Base-by-base conservation (phyloP, 768 basidiomycete species). In the Lactarius trivialis region DNA sequence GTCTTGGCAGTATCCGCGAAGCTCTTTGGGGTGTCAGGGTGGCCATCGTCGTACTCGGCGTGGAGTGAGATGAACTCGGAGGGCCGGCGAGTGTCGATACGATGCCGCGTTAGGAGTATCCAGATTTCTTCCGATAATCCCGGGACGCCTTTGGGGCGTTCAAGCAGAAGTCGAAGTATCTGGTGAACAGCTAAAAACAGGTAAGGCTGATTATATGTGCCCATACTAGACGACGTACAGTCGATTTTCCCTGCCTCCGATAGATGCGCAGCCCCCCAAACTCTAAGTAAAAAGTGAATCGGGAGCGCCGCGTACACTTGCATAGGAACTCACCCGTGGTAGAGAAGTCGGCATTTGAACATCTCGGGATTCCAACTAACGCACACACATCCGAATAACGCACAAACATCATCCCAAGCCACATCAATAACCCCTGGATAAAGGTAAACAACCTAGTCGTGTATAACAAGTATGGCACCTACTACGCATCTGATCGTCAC, bases 301-400 rank as follows among this genome's bases (percentile, higher is more conserved):
- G 11, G 17, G n/a, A 43, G 30, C 3, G n/a, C 43, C 30, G 17
- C n/a, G n/a, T n/a, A 34, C 51, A 2, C 26, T 4, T 49, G 17
- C 17, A 41, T 19, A 34, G 36, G 56, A 0, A 71, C 81, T 52
- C 60, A 89, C 93, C 88, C 87, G 62, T 96, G 92, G 64, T 91
- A 82, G 17, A 68, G 74, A 28, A 83, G 66, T 2, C 65, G 64
- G 32, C 78, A 73, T 3, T 75, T 65, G 74, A 91, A 89, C 2
- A 82, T 75, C 0, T 54, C 66, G 0, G 93, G 91, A 71, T 93
- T 80, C 96, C 96, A 98, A 70, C 89, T 96, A 37, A 90, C 71
- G 73, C 93, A 93, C 41, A 96, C 73, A 2, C 88, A 83, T 37
- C 91, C 85, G 65, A 98, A 98, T 0, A 82, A 73, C 7, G 81